phyloP scores from a whole-genome alignment of 2,329 filamentous ascomycete species.

The Alternaria conjuncta region DNA sequence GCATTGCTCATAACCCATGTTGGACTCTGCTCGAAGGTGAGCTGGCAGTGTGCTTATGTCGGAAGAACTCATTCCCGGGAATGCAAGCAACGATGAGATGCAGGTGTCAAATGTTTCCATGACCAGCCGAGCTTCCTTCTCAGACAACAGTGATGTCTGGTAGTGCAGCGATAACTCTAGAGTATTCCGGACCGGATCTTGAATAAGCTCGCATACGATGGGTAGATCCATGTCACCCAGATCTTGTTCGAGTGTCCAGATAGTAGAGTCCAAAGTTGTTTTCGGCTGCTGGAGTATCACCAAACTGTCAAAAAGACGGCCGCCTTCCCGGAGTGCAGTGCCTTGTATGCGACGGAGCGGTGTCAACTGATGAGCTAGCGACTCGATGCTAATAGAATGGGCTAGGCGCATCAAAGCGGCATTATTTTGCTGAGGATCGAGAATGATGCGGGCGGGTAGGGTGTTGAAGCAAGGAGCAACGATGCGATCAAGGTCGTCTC shows the following conservation, averaged over 20 bases:
- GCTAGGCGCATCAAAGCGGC: constrained; percentile 65
- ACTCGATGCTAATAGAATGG: constrained; percentile 66
- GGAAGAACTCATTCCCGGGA: constrained; percentile 25
- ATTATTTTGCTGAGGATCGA: constrained; percentile 59
- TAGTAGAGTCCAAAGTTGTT: constrained; percentile 50
- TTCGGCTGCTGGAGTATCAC: constrained; percentile 75
- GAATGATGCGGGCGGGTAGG: constrained; percentile 69
- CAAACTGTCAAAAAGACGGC: constrained; percentile 77
- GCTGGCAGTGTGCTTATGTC: constrained; percentile 32
- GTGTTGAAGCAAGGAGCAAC: constrained; percentile 96
- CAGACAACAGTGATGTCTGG: constrained; percentile 32
- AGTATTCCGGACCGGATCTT: constrained; percentile 59
- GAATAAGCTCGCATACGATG: constrained; percentile 76
- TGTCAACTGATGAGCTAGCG: constrained; percentile 74
- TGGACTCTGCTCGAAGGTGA: constrained; percentile 32
- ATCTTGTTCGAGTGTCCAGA: constrained; percentile 61
- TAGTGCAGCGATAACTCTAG: constrained; percentile 69
- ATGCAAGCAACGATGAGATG: constrained; percentile 31
- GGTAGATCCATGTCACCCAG: constrained; percentile 74
- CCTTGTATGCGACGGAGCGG: constrained; percentile 74
- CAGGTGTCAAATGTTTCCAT: constrained; percentile 37
- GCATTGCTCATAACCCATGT: constrained; percentile 22
- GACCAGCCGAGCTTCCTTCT: constrained; percentile 36
- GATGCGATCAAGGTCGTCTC: constrained; percentile 72
- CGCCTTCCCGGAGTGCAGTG: constrained; percentile 53